Conservation (phyloP, 176 grass and related monocot species). For the Alloteropsis semialata region DNA sequence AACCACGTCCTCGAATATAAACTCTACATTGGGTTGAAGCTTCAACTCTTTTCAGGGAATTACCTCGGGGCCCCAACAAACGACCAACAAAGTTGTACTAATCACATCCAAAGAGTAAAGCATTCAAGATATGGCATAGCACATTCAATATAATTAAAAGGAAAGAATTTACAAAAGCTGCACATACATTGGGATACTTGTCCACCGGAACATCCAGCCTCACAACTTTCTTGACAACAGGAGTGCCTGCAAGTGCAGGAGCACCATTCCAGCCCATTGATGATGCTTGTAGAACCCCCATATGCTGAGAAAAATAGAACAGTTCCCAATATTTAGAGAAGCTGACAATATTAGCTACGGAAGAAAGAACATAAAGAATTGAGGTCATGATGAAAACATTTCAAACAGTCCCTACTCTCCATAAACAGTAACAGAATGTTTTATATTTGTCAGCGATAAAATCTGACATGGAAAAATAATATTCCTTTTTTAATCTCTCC, state of each 20-base stretch:
- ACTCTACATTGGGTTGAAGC: slow-evolving; percentile 93
- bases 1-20: slow-evolving; percentile 91
- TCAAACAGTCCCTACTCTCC: slow-evolving; percentile 3
- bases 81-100: slow-evolving; percentile 99
- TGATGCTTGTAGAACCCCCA: slow-evolving; percentile 59
- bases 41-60: slow-evolving; percentile 99
- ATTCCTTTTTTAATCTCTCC: not conserved
- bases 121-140: slow-evolving; percentile 21
- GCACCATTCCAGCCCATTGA: slow-evolving; percentile 67
- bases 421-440: not conserved
- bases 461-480: slow-evolving; percentile 23
- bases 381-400: not conserved
- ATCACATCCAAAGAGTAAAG: slow-evolving; percentile 27
- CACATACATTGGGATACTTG: slow-evolving; percentile 82
- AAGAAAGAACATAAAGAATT: not conserved
- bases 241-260: slow-evolving; percentile 51
- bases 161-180: slow-evolving; percentile 20
- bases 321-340: slow-evolving; percentile 26
- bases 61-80: slow-evolving; percentile 87
- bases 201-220: slow-evolving; percentile 92
- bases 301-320: slow-evolving; percentile 59
- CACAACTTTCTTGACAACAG: slow-evolving; percentile 87
- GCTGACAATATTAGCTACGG: not conserved
- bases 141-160: slow-evolving; percentile 14
- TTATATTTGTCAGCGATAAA: not conserved